Conservation (phyloP, 75 land plant species). For the Pinus albicaulis region DNA sequence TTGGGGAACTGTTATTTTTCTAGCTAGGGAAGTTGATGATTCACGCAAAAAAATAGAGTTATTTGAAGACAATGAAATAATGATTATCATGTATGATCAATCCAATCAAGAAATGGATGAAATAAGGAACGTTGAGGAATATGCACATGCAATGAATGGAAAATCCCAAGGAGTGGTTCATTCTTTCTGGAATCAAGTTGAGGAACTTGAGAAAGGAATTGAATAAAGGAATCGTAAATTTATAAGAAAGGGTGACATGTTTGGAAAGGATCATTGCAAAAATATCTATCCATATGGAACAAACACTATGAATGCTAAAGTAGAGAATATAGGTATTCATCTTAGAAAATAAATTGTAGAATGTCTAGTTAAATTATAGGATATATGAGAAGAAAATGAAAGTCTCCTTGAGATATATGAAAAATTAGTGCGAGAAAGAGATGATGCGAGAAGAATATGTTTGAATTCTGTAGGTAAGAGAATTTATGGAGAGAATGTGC, state of each 20-base stretch:
- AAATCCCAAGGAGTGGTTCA: not conserved
- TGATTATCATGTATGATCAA: slow-evolving; percentile 19
- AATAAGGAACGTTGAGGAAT: slow-evolving; percentile 9
- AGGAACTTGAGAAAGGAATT: not conserved
- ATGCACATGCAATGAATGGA: not conserved
- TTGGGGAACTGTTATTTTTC: slow-evolving; percentile 37
- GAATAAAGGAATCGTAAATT: not conserved
- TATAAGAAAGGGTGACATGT: not conserved
- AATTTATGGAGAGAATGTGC: slow-evolving; percentile 4
- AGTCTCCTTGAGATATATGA: slow-evolving; percentile 53
- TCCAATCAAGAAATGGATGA: slow-evolving; percentile 17
- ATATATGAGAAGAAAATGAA: slow-evolving; percentile 64
- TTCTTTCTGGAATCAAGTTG: not conserved
- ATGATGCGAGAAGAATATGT: slow-evolving; percentile 33
- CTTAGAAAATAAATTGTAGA: slow-evolving; percentile 14
- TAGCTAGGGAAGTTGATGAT: slow-evolving; percentile 60
- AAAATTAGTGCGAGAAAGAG: slow-evolving; percentile 61
- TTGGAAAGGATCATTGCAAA: not conserved
- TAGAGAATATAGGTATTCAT: not conserved
- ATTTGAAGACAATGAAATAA: slow-evolving; percentile 45
- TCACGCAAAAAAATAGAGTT: slow-evolving; percentile 37
- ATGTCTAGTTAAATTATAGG: slow-evolving; percentile 44
- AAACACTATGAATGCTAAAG: slow-evolving; percentile 9
- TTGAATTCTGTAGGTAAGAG: slow-evolving; percentile 7
- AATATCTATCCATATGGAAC: not conserved